These are phyloP conservation scores for Cucurbita moschata DNA, from an alignment of 306 rosid genomes.

Conservation along the genomic window DNA sequence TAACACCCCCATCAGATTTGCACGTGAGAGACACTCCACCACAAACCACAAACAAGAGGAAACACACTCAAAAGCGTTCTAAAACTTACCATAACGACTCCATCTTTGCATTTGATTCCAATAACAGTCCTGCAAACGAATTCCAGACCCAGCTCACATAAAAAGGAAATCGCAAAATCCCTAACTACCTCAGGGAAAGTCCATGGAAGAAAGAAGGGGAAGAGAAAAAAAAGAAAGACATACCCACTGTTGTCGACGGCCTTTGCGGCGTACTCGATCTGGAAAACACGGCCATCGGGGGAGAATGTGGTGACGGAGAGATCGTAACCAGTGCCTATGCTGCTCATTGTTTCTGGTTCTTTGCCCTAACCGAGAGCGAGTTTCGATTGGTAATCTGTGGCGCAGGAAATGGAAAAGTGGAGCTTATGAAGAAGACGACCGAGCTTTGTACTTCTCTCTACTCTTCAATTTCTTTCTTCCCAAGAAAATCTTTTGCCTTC, in stretches of 20 bases:
- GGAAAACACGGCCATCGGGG: slow-evolving; percentile 95
- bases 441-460: not conserved
- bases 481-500: slow-evolving; percentile 5
- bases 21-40: not conserved
- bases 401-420: not conserved
- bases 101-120: slow-evolving; percentile 95
- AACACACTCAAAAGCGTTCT: not conserved
- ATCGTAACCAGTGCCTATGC: slow-evolving; percentile 98
- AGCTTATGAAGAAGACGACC: not conserved
- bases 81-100: slow-evolving; percentile 60
- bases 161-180: not conserved
- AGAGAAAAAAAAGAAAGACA: not conserved
- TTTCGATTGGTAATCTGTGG: not conserved
- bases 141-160: not conserved
- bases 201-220: not conserved
- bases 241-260: slow-evolving; percentile 99
- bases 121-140: slow-evolving; percentile 70
- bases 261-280: slow-evolving; percentile 96
- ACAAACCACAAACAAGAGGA: not conserved
- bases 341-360: slow-evolving; percentile 37
- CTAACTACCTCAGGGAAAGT: too few relatives aligned
- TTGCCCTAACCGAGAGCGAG: not conserved
- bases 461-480: slow-evolving; percentile 8
- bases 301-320: slow-evolving; percentile 97
- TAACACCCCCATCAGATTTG: slow-evolving; percentile 10